Evolutionary conservation across 192 early-diverging fungal genomes (phyloP).

Genomic region (Linnemannia elongata): DNA sequence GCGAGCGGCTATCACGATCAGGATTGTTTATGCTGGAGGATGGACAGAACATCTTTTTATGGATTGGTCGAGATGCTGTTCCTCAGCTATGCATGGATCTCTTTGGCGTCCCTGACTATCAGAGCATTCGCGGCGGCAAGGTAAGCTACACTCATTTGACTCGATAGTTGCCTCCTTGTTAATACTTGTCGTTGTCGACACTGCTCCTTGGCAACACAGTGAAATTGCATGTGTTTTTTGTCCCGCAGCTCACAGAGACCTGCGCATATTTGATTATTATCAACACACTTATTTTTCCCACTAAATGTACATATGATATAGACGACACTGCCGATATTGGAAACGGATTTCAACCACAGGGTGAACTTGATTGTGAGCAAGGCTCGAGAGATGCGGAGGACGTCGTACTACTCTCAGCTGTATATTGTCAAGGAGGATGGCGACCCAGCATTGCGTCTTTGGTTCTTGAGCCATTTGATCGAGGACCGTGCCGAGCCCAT

Average conservation of each 20-base stretch:
- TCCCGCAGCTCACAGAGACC: not conserved
- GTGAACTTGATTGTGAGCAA: conserved; percentile 83
- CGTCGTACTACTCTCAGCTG: conserved; percentile 78
- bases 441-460: conserved; percentile 82
- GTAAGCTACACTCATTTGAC: conserved; percentile 45
- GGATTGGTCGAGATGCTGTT: conserved; percentile 85
- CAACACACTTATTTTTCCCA: not conserved
- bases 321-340: conserved; percentile 75
- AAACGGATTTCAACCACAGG: conserved; percentile 80
- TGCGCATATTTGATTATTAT: not conserved
- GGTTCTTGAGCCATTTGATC: conserved; percentile 91
- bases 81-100: conserved; percentile 82
- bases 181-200: not conserved
- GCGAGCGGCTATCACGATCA: conserved; percentile 86
- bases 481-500: conserved; percentile 90
- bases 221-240: not conserved
- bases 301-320: conserved; percentile 21
- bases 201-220: not conserved
- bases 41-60: conserved; percentile 87
- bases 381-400: conserved; percentile 76
- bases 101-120: conserved; percentile 83
- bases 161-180: not conserved
- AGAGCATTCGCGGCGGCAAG: conserved; percentile 83
- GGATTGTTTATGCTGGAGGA: conserved; percentile 92
- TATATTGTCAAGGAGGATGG: conserved; percentile 95